phyloP scores from a whole-genome alignment of 2,329 filamentous ascomycete genomes.

The Taxawa tesnikishii region DNA sequence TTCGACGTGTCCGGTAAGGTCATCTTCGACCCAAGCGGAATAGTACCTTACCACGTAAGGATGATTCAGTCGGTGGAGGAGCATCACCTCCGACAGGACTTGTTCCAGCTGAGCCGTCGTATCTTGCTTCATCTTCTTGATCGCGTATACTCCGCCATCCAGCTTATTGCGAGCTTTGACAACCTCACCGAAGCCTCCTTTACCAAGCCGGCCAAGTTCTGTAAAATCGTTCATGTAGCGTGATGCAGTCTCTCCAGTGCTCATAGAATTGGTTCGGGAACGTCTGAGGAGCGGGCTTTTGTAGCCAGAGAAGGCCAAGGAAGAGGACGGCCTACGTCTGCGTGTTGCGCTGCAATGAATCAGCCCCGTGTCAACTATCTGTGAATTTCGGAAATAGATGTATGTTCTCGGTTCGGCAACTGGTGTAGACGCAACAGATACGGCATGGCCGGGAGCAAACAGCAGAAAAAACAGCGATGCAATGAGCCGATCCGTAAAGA shows the following conservation, averaged over 20 bases:
- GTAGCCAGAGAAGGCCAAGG: conserved; percentile 9
- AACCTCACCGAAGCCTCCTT: conserved; percentile 91
- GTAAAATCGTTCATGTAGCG: conserved; percentile 84
- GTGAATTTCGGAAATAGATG: no score
- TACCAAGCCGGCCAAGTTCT: conserved; percentile 77
- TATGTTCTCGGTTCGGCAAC: no score
- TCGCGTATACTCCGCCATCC: conserved; percentile 84
- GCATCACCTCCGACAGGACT: conserved; percentile 70
- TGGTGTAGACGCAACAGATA: no score
- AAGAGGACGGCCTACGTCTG: conserved; percentile 6
- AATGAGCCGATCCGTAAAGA: no score
- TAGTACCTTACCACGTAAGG: conserved; percentile 83
- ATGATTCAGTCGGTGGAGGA: conserved; percentile 87
- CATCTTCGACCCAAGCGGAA: conserved; percentile 84
- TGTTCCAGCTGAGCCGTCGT: conserved; percentile 62
- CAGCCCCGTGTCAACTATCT: no score
- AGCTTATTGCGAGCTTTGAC: conserved; percentile 91
- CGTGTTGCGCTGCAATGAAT: no score
- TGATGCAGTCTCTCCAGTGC: conserved; percentile 32
- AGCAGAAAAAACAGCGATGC: no score
- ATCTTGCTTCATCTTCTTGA: conserved; percentile 88
- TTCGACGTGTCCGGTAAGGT: conserved; percentile 12
- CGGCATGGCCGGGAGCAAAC: no score
- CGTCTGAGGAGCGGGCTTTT: conserved; percentile 14
- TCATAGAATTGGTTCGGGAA: conserved; percentile 20